phyloP scores from a whole-genome alignment of 2,329 filamentous ascomycete genomes.

The Aspergillus chevalieri region DNA sequence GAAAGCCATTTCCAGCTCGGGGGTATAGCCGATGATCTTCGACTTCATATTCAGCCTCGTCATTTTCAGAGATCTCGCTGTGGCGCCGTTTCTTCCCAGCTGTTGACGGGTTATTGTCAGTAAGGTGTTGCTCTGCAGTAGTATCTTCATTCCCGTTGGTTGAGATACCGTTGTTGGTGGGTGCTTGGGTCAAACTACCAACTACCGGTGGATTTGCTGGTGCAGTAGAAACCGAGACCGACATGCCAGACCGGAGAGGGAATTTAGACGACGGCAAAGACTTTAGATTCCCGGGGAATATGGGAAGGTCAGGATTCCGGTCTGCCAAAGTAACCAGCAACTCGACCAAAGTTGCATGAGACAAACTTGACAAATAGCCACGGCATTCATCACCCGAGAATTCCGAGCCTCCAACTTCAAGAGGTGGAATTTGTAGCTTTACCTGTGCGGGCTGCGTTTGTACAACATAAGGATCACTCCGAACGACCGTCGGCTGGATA shows the following conservation, averaged over 20 bases:
- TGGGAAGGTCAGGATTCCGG: slow-evolving; percentile 57
- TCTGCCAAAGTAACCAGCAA: slow-evolving; percentile 58
- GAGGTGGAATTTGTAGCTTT: slow-evolving; percentile 10
- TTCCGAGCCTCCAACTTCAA: slow-evolving; percentile 22
- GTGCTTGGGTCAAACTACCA: not conserved
- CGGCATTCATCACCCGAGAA: slow-evolving; percentile 47
- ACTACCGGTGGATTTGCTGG: slow-evolving; percentile 4
- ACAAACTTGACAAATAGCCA: slow-evolving; percentile 56
- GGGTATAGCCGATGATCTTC: slow-evolving; percentile 58
- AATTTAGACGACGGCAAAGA: slow-evolving; percentile 20
- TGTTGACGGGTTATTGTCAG: slow-evolving; percentile 1
- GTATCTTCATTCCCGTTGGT: not conserved
- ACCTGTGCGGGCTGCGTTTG: slow-evolving; percentile 6
- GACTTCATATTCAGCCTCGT: slow-evolving; percentile 36
- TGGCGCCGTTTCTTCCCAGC: slow-evolving; percentile 12
- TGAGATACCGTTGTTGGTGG: not conserved
- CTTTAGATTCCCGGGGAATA: slow-evolving; percentile 49
- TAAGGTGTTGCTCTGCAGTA: not conserved
- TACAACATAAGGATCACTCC: slow-evolving; percentile 18
- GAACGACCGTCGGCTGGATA: slow-evolving; percentile 32
- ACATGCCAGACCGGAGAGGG: slow-evolving; percentile 6
- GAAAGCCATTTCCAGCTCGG: slow-evolving; percentile 56
- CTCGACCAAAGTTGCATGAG: slow-evolving; percentile 57
- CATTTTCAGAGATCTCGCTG: slow-evolving; percentile 30
- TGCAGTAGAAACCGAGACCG: slow-evolving; percentile 5